phyloP scores from a whole-genome alignment of 2,329 filamentous ascomycete genomes.

The Ploettnerulaceae sp. region DNA sequence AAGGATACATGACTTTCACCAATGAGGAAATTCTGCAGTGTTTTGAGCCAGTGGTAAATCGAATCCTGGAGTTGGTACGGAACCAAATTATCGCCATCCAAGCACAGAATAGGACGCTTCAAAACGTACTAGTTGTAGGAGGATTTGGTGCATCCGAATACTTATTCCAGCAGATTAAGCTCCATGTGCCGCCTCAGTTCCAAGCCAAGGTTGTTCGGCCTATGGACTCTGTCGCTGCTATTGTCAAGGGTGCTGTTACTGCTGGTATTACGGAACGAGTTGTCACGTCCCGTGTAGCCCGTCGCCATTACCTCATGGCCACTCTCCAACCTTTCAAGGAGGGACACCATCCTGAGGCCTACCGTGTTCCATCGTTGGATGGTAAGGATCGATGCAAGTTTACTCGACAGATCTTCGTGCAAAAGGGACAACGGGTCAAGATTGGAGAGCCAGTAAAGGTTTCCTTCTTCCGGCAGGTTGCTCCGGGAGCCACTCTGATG shows the following conservation, averaged over 20 bases:
- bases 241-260: slow-evolving; percentile 96
- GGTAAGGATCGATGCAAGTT: slow-evolving; percentile 99
- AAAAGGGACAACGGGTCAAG: slow-evolving; percentile 98
- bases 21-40: slow-evolving; percentile 99
- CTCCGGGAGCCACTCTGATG: slow-evolving; percentile 95
- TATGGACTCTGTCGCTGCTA: slow-evolving; percentile 98
- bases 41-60: slow-evolving; percentile 96
- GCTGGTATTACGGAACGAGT: slow-evolving; percentile 96
- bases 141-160: slow-evolving; percentile 98
- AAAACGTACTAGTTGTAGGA: slow-evolving; percentile 96
- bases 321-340: slow-evolving; percentile 98
- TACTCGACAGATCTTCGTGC: slow-evolving; percentile 95
- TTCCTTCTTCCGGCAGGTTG: slow-evolving; percentile 96
- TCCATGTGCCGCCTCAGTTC: slow-evolving; percentile 96
- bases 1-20: slow-evolving; percentile 99
- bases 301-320: slow-evolving; percentile 98
- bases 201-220: slow-evolving; percentile 96
- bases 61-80: slow-evolving; percentile 89
- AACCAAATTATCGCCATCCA: slow-evolving; percentile 99
- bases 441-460: slow-evolving; percentile 99
- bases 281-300: slow-evolving; percentile 92
- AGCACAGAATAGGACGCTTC: slow-evolving; percentile 86
- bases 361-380: slow-evolving; percentile 92
- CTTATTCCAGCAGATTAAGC: slow-evolving; percentile 98
- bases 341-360: slow-evolving; percentile 95